Conservation (phyloP, 306 rosid genomes). For the Prunus mira region DNA sequence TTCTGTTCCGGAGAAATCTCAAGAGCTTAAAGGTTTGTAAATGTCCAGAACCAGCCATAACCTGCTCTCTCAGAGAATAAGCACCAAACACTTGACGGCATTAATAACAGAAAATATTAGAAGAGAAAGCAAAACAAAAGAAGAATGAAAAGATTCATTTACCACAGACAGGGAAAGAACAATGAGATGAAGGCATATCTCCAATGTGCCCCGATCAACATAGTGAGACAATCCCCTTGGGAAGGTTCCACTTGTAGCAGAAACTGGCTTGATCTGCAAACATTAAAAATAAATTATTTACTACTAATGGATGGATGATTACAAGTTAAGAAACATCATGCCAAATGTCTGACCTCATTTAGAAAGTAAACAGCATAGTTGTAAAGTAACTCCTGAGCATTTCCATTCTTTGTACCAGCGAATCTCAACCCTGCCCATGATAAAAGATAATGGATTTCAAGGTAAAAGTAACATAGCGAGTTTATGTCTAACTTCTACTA, state of each 20-base stretch:
- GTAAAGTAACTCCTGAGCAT: slow-evolving; percentile 80
- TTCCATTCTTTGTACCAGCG: slow-evolving; percentile 88
- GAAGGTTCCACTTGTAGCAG: slow-evolving; percentile 56
- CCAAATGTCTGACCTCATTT: slow-evolving; percentile 63
- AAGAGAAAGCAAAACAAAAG: neutral
- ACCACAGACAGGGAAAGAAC: slow-evolving; percentile 96
- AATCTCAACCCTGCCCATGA: slow-evolving; percentile 69
- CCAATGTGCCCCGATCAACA: slow-evolving; percentile 88
- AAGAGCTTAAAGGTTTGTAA: slow-evolving; percentile 76
- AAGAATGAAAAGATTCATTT: slow-evolving; percentile 21
- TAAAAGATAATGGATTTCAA: slow-evolving; percentile 20
- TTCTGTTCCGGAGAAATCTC: slow-evolving; percentile 88
- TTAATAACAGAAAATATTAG: neutral
- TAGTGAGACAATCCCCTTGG: slow-evolving; percentile 85
- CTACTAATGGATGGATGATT: slow-evolving; percentile 13
- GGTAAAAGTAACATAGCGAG: slow-evolving; percentile 2
- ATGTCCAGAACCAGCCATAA: slow-evolving; percentile 99
- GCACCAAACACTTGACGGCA: slow-evolving; percentile 19
- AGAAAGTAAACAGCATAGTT: slow-evolving; percentile 77
- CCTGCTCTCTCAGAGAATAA: slow-evolving; percentile 49
- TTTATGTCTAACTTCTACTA: neutral
- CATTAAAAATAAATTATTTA: slow-evolving; percentile 7
- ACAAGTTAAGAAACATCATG: slow-evolving; percentile 21
- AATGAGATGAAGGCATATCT: slow-evolving; percentile 85
- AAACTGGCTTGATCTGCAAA: slow-evolving; percentile 77